phyloP scores from a whole-genome alignment of 768 basidiomycete species.

The Tephrocybe sp. region DNA sequence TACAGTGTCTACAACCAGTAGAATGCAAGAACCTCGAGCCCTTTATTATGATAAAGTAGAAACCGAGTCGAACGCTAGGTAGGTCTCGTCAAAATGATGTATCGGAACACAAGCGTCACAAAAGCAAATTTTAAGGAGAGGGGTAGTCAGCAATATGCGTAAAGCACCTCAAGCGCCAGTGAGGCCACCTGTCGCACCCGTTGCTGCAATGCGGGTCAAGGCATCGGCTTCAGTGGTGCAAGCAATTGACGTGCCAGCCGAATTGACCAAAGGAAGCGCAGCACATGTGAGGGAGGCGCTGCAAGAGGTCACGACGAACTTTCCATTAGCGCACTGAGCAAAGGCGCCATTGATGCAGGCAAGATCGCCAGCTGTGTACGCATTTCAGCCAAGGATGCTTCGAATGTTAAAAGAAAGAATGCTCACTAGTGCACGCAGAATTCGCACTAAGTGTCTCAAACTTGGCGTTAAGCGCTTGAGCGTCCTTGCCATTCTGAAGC shows the following conservation, averaged over 20 bases:
- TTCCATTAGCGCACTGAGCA: slow-evolving; percentile 54
- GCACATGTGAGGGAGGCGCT: slow-evolving; percentile 37
- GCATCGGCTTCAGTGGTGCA: slow-evolving; percentile 51
- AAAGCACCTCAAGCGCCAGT: slow-evolving; percentile 34
- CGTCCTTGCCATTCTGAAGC: slow-evolving; percentile 47
- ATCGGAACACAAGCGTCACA: background rate
- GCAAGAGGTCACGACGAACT: slow-evolving; percentile 41
- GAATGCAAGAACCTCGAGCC: slow-evolving; percentile 11
- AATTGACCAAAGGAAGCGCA: slow-evolving; percentile 57
- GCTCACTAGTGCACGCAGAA: slow-evolving; percentile 44
- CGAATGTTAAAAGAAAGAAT: background rate
- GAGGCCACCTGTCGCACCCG: slow-evolving; percentile 42
- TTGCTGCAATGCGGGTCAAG: slow-evolving; percentile 38
- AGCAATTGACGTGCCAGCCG: slow-evolving; percentile 48
- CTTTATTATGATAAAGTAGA: background rate
- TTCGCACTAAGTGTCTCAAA: slow-evolving; percentile 45
- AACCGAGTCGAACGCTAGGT: background rate
- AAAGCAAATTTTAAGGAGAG: background rate
- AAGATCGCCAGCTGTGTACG: slow-evolving; percentile 34
- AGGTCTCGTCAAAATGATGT: background rate
- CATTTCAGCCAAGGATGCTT: slow-evolving; percentile 13
- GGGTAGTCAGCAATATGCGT: too few relatives aligned
- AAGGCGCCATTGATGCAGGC: slow-evolving; percentile 47
- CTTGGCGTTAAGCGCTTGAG: slow-evolving; percentile 50
- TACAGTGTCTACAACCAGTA: background rate